Conservation (phyloP, 352 stramenopile genomes). For the Phytophthora macrochlamydospora region DNA sequence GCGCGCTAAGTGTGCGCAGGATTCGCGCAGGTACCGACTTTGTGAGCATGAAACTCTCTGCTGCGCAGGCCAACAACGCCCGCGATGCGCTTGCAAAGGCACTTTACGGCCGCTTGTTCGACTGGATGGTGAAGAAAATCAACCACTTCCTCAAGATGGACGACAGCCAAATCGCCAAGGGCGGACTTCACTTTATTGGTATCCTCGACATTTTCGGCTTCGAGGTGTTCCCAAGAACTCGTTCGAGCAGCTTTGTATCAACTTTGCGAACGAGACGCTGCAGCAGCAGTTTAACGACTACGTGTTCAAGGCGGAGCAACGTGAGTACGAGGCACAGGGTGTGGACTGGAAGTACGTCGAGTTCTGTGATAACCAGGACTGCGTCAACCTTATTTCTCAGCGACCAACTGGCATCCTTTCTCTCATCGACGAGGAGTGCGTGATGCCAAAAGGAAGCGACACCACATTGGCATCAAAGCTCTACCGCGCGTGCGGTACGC, state of each 20-base stretch:
- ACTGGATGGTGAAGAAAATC: slow-evolving; percentile 90
- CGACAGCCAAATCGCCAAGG: slow-evolving; percentile 68
- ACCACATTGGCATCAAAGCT: slow-evolving; percentile 83
- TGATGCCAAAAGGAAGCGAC: slow-evolving; percentile 87
- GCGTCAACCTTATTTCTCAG: slow-evolving; percentile 91
- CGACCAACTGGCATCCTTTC: slow-evolving; percentile 82
- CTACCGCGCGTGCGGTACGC: slow-evolving; percentile 66
- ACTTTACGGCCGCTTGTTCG: slow-evolving; percentile 90
- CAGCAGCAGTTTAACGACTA: slow-evolving; percentile 91
- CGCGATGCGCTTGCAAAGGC: slow-evolving; percentile 85
- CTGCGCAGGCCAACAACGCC: slow-evolving; percentile 82
- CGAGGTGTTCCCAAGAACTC: slow-evolving; percentile 90
- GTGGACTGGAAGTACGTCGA: slow-evolving; percentile 88
- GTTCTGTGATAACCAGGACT: slow-evolving; percentile 89
- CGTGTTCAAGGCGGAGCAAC: slow-evolving; percentile 88
- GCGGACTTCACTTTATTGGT: slow-evolving; percentile 79
- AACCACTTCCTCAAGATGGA: slow-evolving; percentile 88
- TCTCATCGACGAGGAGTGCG: slow-evolving; percentile 89
- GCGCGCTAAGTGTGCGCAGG: slow-evolving; percentile 75
- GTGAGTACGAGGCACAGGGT: slow-evolving; percentile 83
- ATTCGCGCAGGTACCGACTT: slow-evolving; percentile 86
- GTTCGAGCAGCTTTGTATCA: slow-evolving; percentile 92
- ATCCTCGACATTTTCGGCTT: slow-evolving; percentile 95
- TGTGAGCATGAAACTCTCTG: slow-evolving; percentile 84
- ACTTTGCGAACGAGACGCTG: slow-evolving; percentile 90